A percentile compares a stretch with the other conserved stretches of the same genome.
Evolutionary conservation across 345 rosid genomes (phyloP).

Genomic region (Eucalyptus marginata): DNA sequence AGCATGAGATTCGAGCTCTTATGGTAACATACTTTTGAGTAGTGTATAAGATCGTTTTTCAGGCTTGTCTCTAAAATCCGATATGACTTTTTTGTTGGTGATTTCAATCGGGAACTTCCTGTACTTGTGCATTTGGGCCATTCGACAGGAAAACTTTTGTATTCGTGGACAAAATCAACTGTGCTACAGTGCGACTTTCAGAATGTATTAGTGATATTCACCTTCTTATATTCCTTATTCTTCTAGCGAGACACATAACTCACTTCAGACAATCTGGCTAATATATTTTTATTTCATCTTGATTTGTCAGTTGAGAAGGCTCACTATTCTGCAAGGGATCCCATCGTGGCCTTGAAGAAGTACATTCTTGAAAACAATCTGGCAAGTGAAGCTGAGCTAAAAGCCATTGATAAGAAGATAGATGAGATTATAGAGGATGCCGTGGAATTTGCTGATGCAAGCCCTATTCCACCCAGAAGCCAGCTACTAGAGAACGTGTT

Average conservation of each 20-base stretch:
- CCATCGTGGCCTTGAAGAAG: slow-evolving; percentile 36
- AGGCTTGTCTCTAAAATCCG: background rate
- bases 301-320: slow-evolving; percentile 35
- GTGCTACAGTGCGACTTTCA: background rate
- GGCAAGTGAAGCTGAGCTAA: slow-evolving; percentile 32
- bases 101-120: background rate
- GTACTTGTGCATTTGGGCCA: background rate
- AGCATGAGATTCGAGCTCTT: background rate
- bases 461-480: slow-evolving; percentile 34
- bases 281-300: background rate
- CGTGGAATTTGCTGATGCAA: slow-evolving; percentile 44
- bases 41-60: background rate
- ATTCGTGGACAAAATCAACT: background rate
- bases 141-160: background rate
- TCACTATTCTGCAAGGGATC: slow-evolving; percentile 42
- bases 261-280: background rate
- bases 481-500: slow-evolving; percentile 45
- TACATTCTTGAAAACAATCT: slow-evolving; percentile 30
- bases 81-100: background rate
- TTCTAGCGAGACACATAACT: background rate
- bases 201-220: background rate
- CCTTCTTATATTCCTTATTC: background rate
- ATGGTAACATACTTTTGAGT: background rate
- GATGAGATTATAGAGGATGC: slow-evolving; percentile 43
- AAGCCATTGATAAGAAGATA: slow-evolving; percentile 39